These are phyloP conservation scores for Nymphaea thermarum DNA, from an alignment of 164 flowering plant species.

Conservation along the genomic window DNA sequence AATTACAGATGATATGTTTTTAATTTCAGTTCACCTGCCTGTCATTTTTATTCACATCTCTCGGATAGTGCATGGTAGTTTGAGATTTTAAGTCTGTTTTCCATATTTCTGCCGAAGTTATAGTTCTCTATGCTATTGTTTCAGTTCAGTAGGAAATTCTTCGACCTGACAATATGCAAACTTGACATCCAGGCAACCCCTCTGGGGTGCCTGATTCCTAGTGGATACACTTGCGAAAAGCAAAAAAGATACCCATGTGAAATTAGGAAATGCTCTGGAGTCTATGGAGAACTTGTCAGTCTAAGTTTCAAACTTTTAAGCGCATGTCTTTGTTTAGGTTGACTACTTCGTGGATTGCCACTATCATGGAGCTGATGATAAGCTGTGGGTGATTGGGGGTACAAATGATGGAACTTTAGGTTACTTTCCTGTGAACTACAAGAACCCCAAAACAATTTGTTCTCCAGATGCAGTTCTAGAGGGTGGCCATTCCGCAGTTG, in stretches of 20 bases:
- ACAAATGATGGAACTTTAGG: constrained; percentile 70
- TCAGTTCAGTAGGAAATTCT: background rate
- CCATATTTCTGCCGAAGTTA: background rate
- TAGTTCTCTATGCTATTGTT: background rate
- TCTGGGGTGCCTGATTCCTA: too few species aligned
- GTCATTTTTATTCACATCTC: too few species aligned
- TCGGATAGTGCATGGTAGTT: too few species aligned
- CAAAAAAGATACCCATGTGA: too few species aligned
- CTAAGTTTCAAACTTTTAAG: too few species aligned
- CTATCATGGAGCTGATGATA: constrained; percentile 40
- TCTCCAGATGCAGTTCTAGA: constrained; percentile 71
- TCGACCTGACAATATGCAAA: too few species aligned
- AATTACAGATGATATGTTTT: background rate
- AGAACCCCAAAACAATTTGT: constrained; percentile 28
- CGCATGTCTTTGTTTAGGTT: constrained; percentile 35
- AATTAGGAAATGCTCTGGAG: too few species aligned
- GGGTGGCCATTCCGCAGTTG: constrained; percentile 72
- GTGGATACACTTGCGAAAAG: too few species aligned
- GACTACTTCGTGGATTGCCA: constrained; percentile 93
- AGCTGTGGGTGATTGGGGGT: constrained; percentile 81
- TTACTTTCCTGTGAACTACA: constrained; percentile 67
- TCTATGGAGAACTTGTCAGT: too few species aligned
- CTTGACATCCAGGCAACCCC: too few species aligned
- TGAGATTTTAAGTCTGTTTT: background rate
- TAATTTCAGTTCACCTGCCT: too few species aligned